Base-by-base conservation (phyloP, 768 basidiomycete species). In the Tulasnella sp. region DNA sequence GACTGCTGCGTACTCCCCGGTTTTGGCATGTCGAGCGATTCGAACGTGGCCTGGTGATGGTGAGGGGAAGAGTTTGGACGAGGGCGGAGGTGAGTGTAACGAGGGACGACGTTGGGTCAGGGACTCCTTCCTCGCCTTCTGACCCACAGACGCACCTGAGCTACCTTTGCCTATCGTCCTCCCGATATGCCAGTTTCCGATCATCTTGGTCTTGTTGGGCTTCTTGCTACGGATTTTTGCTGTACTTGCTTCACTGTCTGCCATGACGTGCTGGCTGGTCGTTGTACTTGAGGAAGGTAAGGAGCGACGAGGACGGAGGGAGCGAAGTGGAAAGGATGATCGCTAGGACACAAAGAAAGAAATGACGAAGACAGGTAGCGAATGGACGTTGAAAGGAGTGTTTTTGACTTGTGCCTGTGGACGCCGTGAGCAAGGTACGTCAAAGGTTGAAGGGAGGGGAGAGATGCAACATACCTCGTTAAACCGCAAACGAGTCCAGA, bases 1-100 rank as follows among this genome's bases (percentile, higher is more conserved):
- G 84, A 98, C 90, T 11, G 96, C 96, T 48, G 96, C 95, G 82
- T 92, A 91, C 84, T 95, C 91, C 39, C 93, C 94, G 0, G 94
- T 94, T 83, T 89, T 92, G n/a, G 90, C 88, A 84, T 96, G 93
- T 80, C 94, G 88, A 51, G 94, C 95, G 80, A 98, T 91, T 75
- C 93, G 89, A 23, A 99, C 96, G 77, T 93, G 93, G 75, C 96
- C 96, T 98, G 40, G 32, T 6, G 46, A 26, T 37, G 7, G 44
- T 55, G 3, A 3, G 26, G 7, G 18, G 48, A 51, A 23, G 48
- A 51, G 48, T 51, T 44, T 16, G 18, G 18, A 46, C 3, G 35
- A 42, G n/a, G 40, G 15, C 37, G 35, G 35, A 51, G 16, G 48
- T 51, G 48, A 51, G 20, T 23, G 48, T 51, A 51, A 70, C 71